phyloP scores from a whole-genome alignment of 169 alveolate species.

The Eimeria necatrix region DNA sequence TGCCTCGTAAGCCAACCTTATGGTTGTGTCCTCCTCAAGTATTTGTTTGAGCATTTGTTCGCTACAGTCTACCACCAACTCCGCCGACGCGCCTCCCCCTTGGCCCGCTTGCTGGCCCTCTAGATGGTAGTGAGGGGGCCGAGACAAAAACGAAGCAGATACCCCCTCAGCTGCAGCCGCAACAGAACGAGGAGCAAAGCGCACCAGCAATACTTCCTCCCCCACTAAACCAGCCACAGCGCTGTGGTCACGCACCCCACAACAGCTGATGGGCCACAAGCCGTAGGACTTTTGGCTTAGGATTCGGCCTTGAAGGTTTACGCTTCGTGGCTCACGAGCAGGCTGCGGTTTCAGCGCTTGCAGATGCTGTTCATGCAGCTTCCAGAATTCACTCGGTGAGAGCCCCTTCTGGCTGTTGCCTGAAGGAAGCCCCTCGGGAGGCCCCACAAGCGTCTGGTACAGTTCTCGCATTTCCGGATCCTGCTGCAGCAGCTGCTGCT shows the following conservation, averaged over 20 bases:
- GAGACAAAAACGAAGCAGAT: not conserved
- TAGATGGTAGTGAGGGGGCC: conserved; percentile 26
- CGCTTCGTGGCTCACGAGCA: conserved; percentile 31
- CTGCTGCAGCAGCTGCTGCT: conserved; percentile 33
- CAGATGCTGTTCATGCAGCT: conserved; percentile 69
- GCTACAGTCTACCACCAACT: conserved; percentile 65
- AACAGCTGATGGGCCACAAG: too few species aligned
- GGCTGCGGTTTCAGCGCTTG: conserved; percentile 58
- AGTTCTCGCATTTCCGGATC: conserved; percentile 20
- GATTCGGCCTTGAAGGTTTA: not conserved
- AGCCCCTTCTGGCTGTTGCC: not conserved
- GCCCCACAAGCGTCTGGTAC: conserved; percentile 58
- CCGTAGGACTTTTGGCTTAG: too few species aligned
- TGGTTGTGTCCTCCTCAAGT: conserved; percentile 45
- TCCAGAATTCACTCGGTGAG: conserved; percentile 59
- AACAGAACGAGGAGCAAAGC: not conserved
- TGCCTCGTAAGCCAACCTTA: conserved; percentile 17
- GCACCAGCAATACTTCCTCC: not conserved
- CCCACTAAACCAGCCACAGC: not conserved
- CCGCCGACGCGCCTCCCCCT: not conserved
- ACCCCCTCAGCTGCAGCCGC: conserved; percentile 54
- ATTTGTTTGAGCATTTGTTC: conserved; percentile 65
- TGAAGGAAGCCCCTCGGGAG: conserved; percentile 5
- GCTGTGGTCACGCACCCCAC: not conserved
- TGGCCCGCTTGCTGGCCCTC: not conserved